Evolutionary conservation across 805 yeast species (phyloP).

Genomic region (Hanseniaspora osmophila): DNA sequence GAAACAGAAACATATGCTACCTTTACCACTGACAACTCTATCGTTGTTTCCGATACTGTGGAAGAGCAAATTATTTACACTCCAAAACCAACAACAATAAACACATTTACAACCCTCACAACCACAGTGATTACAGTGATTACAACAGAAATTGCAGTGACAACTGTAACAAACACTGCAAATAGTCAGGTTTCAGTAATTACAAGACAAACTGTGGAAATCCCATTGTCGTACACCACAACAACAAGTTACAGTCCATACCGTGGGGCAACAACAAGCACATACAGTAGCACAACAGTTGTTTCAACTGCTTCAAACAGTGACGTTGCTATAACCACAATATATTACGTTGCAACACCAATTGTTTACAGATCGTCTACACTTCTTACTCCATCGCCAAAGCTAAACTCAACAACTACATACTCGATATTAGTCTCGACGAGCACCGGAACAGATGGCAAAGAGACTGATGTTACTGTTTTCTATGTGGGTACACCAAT

Average conservation of each 20-base stretch:
- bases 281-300: not conserved
- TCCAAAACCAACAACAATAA: not conserved
- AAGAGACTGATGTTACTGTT: no score
- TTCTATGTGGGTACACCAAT: no score
- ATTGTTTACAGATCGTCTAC: not conserved
- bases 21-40: not conserved
- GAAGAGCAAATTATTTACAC: not conserved
- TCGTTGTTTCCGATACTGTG: not conserved
- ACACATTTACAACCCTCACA: not conserved
- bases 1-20: not conserved
- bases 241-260: slow-evolving; percentile 8
- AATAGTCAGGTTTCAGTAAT: not conserved
- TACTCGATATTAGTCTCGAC: no score
- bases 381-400: not conserved
- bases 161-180: not conserved
- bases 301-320: not conserved
- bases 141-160: not conserved
- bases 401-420: no score
- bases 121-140: not conserved
- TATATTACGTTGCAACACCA: not conserved
- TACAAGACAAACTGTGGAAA: not conserved
- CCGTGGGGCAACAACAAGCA: slow-evolving; percentile 4
- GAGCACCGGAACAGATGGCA: no score
- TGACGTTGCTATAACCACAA: not conserved
- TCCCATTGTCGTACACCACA: slow-evolving; percentile 8